Percentiles rank a stretch among this genome's conserved stretches.
These are phyloP conservation scores for Saccharomyces jurei DNA, from an alignment of 805 yeast genomes.

Conservation along the genomic window DNA sequence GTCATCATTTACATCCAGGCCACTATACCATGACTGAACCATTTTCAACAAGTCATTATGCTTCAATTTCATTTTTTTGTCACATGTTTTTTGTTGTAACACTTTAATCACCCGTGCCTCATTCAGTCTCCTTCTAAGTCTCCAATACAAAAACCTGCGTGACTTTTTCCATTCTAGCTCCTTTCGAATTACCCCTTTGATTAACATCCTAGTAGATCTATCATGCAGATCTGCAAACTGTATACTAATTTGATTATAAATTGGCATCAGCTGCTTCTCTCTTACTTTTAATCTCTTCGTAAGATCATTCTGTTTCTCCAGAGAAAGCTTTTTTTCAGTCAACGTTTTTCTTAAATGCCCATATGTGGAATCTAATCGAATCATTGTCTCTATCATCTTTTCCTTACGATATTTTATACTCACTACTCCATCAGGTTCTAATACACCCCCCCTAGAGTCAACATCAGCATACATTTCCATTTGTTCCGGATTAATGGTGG, in stretches of 20 bases:
- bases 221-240: slow-evolving; percentile 96
- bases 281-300: slow-evolving; percentile 62
- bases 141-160: slow-evolving; percentile 95
- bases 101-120: slow-evolving; percentile 77
- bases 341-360: slow-evolving; percentile 54
- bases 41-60: not conserved
- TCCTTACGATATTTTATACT: slow-evolving; percentile 93
- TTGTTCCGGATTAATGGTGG: slow-evolving; percentile 87
- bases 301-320: slow-evolving; percentile 58
- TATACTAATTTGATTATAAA: slow-evolving; percentile 81
- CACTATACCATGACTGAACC: not conserved
- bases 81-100: slow-evolving; percentile 47
- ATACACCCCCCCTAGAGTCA: slow-evolving; percentile 89
- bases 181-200: slow-evolving; percentile 80
- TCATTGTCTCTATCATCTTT: slow-evolving; percentile 77
- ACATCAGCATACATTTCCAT: slow-evolving; percentile 98
- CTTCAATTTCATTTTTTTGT: slow-evolving; percentile 28
- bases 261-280: slow-evolving; percentile 69
- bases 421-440: slow-evolving; percentile 97
- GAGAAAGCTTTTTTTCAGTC: slow-evolving; percentile 41
- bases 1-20: not conserved
- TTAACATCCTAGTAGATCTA: slow-evolving; percentile 91
- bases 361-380: slow-evolving; percentile 71
- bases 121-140: slow-evolving; percentile 85
- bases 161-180: slow-evolving; percentile 77